Evolutionary conservation across 805 yeast genomes (phyloP).

Genomic region (Nakazawaea peltata): DNA sequence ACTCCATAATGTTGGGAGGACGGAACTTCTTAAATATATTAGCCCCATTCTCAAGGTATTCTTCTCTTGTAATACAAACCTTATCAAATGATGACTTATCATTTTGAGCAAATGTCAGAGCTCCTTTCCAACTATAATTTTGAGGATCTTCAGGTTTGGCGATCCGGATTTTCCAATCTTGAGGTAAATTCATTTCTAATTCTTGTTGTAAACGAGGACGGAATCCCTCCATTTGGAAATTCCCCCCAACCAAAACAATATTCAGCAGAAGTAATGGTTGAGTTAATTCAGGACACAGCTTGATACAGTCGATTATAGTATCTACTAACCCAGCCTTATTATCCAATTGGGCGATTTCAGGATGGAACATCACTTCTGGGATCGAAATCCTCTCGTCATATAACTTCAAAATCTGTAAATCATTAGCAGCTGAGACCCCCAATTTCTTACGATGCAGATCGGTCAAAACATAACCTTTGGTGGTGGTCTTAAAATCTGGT

Average conservation of each 20-base stretch:
- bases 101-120: conserved; percentile 32
- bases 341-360: conserved; percentile 69
- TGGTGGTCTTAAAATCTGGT: conserved; percentile 81
- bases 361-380: conserved; percentile 84
- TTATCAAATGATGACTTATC: conserved; percentile 36
- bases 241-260: conserved; percentile 78
- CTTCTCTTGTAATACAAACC: conserved; percentile 63
- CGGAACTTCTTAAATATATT: conserved; percentile 20
- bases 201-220: conserved; percentile 52
- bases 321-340: conserved; percentile 72
- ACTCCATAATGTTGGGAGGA: conserved; percentile 6
- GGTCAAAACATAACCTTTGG: conserved; percentile 60
- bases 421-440: no score
- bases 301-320: conserved; percentile 59
- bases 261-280: conserved; percentile 75
- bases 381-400: conserved; percentile 82
- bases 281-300: conserved; percentile 62
- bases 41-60: conserved; percentile 81
- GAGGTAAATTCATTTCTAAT: conserved; percentile 59
- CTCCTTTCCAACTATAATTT: conserved; percentile 50
- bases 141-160: conserved; percentile 3
- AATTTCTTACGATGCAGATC: conserved; percentile 13
- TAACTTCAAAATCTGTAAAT: conserved; percentile 58
- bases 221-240: conserved; percentile 62
- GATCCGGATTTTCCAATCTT: conserved; percentile 54